Evolutionary conservation across 352 stramenopile species (phyloP).

Genomic region (Globisporangium viniferum): DNA sequence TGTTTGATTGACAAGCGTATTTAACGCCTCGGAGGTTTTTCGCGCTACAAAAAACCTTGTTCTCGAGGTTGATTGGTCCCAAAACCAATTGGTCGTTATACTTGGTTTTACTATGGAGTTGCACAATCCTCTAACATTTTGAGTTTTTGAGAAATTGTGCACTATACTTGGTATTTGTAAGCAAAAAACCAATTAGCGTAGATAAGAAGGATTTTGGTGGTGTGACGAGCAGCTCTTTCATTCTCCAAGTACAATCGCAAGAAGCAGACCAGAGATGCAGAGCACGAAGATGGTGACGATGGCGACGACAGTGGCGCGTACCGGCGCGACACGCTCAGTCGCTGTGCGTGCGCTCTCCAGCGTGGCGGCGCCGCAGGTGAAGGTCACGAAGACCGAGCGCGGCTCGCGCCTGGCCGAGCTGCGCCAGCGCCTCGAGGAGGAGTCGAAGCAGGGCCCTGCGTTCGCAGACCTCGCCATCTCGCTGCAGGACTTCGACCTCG

Average conservation of each 20-base stretch:
- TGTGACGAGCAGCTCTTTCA: constrained; percentile 4
- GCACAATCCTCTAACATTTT: too few relatives aligned
- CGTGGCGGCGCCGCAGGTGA: constrained; percentile 40
- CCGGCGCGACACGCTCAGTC: not conserved
- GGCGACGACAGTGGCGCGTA: not conserved
- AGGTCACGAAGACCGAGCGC: constrained; percentile 60
- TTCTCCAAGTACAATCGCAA: not conserved
- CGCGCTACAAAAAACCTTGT: too few relatives aligned
- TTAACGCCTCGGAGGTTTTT: too few relatives aligned
- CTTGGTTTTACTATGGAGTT: too few relatives aligned
- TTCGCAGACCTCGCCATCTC: constrained; percentile 64
- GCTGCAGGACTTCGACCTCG: constrained; percentile 56
- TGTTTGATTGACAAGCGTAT: too few relatives aligned
- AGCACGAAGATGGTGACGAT: not conserved
- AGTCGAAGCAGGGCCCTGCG: constrained; percentile 51
- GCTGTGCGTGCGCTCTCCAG: constrained; percentile 15
- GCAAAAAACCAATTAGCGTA: too few relatives aligned
- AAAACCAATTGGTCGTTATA: too few relatives aligned
- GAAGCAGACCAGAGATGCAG: constrained; percentile 1
- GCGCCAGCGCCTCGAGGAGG: constrained; percentile 55
- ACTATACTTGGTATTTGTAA: too few relatives aligned
- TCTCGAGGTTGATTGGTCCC: too few relatives aligned
- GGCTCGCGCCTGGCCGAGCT: constrained; percentile 63
- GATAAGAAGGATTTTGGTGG: too few relatives aligned
- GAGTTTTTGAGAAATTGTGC: too few relatives aligned